Evolutionary conservation across 352 stramenopile species (phyloP).

Genomic region (Pythium scleroteichum): DNA sequence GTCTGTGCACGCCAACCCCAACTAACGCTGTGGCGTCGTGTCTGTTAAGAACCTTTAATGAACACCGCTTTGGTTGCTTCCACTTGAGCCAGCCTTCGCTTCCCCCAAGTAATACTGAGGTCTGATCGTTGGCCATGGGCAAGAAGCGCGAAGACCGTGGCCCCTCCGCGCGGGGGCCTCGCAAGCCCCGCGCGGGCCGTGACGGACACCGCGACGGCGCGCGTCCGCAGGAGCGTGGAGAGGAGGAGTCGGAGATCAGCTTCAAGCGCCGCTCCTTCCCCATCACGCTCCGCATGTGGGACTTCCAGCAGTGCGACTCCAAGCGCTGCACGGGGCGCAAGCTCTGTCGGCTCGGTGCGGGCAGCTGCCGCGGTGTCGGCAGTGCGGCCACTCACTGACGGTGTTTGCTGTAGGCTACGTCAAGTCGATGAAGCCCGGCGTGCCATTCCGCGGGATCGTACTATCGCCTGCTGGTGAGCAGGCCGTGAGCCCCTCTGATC

Average conservation of each 20-base stretch:
- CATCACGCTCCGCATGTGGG: conserved; percentile 92
- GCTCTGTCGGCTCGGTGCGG: conserved; percentile 83
- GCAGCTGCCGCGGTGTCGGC: background rate
- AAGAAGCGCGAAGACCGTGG: conserved; percentile 35
- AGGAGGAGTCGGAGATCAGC: conserved; percentile 66
- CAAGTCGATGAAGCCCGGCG: conserved; percentile 90
- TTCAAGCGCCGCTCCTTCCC: conserved; percentile 75
- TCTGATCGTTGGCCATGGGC: conserved; percentile 28
- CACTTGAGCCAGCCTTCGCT: too few relatives aligned
- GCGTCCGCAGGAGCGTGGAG: conserved; percentile 28
- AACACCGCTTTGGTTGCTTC: background rate
- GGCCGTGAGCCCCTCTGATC: conserved; percentile 90
- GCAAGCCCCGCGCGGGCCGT: conserved; percentile 24
- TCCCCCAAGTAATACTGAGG: too few relatives aligned
- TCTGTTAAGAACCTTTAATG: conserved; percentile 2
- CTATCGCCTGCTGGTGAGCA: conserved; percentile 91
- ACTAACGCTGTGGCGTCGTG: too few relatives aligned
- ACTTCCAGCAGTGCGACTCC: conserved; percentile 95
- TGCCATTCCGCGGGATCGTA: conserved; percentile 94
- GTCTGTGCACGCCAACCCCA: conserved; percentile 4
- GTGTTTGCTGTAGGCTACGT: conserved; percentile 66
- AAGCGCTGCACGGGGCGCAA: conserved; percentile 95
- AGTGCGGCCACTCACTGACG: background rate
- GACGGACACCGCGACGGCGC: conserved; percentile 24
- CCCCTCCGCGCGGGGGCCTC: conserved; percentile 7